Percentiles rank a stretch among this genome's conserved stretches.
Conservation (phyloP, 1,139 yeast species). For the Suhomyces bribrorum region DNA sequence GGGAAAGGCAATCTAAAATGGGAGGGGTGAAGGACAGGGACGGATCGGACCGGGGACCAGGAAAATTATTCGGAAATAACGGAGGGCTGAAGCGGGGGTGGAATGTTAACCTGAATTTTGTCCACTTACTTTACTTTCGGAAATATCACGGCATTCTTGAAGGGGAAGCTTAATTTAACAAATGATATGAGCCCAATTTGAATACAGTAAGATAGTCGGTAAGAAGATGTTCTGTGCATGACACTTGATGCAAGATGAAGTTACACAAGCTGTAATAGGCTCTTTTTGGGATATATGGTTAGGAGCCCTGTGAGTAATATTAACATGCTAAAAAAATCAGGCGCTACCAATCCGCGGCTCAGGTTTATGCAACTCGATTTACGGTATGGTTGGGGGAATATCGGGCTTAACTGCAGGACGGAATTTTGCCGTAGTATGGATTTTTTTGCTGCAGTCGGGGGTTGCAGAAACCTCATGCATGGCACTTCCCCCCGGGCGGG, state of each 20-base stretch:
- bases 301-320: background rate
- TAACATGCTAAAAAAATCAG: background rate
- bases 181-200: background rate
- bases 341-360: background rate
- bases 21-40: no score
- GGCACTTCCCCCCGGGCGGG: background rate
- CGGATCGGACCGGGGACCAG: background rate
- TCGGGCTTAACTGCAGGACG: no score
- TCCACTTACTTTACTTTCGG: no score
- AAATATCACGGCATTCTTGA: background rate
- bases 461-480: background rate
- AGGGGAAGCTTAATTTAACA: background rate
- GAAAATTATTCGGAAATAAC: background rate
- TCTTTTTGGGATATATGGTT: background rate
- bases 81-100: no score
- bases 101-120: no score
- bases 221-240: slow-evolving; percentile 9
- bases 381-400: background rate
- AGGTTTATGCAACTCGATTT: background rate
- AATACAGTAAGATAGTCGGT: background rate
- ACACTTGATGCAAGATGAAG: background rate
- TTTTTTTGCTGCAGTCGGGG: background rate
- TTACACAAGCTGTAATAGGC: slow-evolving; percentile 1
- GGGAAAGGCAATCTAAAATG: no score
- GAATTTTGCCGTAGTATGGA: no score